phyloP scores from a whole-genome alignment of 805 yeast genomes.

The Pichia cephalocereana region DNA sequence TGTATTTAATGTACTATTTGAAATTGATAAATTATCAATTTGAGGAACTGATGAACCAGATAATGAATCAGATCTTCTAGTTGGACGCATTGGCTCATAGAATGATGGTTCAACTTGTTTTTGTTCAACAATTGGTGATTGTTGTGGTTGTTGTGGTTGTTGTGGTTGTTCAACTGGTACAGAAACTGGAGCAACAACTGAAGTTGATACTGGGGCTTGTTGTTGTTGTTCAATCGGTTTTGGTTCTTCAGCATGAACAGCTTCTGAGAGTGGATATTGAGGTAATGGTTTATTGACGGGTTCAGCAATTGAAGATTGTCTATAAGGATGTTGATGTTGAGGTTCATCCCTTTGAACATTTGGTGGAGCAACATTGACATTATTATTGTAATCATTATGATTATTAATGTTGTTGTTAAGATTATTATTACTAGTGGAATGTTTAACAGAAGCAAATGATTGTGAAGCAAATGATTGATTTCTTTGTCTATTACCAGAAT shows the following conservation, averaged over 20 bases:
- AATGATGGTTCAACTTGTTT: conserved; percentile 6
- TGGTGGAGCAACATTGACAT: no score
- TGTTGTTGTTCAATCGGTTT: background rate
- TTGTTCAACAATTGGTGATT: background rate
- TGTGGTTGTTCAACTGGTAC: background rate
- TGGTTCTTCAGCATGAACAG: background rate
- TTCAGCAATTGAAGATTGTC: background rate
- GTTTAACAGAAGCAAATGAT: background rate
- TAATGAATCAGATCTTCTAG: conserved; percentile 21
- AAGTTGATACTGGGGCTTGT: no score
- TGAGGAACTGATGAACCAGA: conserved; percentile 9
- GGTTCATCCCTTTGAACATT: no score
- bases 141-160: background rate
- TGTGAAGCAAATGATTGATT: conserved; percentile 5
- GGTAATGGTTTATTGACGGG: conserved; percentile 2
- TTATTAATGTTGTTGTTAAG: background rate
- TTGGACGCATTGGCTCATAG: conserved; percentile 22
- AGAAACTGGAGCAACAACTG: no score
- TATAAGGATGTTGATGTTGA: background rate
- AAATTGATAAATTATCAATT: background rate
- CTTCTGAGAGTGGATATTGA: conserved; percentile 1
- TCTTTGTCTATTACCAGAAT: conserved; percentile 6
- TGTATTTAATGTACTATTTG: background rate
- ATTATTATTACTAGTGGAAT: background rate
- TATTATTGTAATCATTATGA: background rate